Conservation (phyloP, 2,329 filamentous ascomycete species). For the Neophaeococcomyces aloes region DNA sequence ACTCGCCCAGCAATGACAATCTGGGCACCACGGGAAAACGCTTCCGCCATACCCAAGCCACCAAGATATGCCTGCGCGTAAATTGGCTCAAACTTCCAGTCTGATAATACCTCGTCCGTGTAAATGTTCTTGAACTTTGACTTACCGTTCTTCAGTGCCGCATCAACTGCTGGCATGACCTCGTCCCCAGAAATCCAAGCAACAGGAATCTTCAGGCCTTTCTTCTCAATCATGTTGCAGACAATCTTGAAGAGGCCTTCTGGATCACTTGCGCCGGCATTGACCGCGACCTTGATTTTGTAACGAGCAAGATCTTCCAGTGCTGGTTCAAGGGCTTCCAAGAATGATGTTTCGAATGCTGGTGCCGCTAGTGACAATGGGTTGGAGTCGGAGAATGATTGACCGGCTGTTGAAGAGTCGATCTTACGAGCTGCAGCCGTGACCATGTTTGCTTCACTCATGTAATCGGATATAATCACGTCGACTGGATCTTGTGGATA, state of each 20-base stretch:
- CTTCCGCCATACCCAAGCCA: conserved; percentile 30
- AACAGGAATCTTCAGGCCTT: conserved; percentile 34
- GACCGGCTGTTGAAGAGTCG: conserved; percentile 25
- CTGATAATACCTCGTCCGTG: conserved; percentile 27
- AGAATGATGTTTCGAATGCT: conserved; percentile 43
- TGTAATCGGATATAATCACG: conserved; percentile 39
- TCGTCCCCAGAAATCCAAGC: conserved; percentile 42
- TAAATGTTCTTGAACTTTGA: conserved; percentile 33
- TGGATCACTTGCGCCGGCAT: conserved; percentile 36
- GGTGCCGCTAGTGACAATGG: conserved; percentile 23
- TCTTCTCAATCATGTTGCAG: conserved; percentile 27
- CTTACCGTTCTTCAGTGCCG: conserved; percentile 24
- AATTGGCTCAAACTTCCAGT: conserved; percentile 30
- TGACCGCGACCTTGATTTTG: conserved; percentile 35
- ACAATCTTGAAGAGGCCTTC: conserved; percentile 32
- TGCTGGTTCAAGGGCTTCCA: conserved; percentile 37
- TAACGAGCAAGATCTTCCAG: conserved; percentile 31
- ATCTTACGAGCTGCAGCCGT: conserved; percentile 30
- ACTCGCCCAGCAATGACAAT: conserved; percentile 38
- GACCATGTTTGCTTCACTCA: conserved; percentile 45
- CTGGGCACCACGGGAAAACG: conserved; percentile 32
- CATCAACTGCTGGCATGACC: conserved; percentile 28
- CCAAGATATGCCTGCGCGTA: conserved; percentile 30
- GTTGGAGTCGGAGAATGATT: conserved; percentile 11
- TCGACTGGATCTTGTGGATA: conserved; percentile 36